phyloP scores from a whole-genome alignment of 805 yeast species.

The Saccharomycopsis fodiens region DNA sequence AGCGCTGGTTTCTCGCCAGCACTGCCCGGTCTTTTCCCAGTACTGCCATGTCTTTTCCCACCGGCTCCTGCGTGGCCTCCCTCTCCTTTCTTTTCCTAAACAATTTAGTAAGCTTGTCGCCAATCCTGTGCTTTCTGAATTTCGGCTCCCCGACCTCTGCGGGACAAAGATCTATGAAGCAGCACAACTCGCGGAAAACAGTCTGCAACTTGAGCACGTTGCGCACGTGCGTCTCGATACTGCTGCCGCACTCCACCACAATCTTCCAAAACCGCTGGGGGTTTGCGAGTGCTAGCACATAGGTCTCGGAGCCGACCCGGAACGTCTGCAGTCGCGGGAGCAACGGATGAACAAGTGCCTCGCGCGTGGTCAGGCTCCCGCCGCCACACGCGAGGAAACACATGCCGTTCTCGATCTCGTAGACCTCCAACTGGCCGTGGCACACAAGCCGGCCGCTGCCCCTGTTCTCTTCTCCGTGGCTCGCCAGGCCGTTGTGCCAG shows the following conservation, averaged over 20 bases:
- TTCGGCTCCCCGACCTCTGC: no score
- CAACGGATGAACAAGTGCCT: slow-evolving; percentile 17
- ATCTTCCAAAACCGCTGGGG: slow-evolving; percentile 18
- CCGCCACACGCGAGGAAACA: slow-evolving; percentile 15
- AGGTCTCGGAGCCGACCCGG: slow-evolving; percentile 5
- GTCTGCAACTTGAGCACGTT: slow-evolving; percentile 3
- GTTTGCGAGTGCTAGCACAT: slow-evolving; percentile 13
- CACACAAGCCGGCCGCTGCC: slow-evolving; percentile 8
- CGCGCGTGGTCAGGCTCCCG: slow-evolving; percentile 12
- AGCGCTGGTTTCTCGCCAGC: no score
- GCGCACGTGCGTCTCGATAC: neutral
- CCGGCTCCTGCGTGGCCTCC: neutral
- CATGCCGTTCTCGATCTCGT: slow-evolving; percentile 17
- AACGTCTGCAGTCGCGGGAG: slow-evolving; percentile 13
- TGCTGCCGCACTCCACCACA: neutral
- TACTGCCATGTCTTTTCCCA: neutral
- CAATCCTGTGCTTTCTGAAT: neutral
- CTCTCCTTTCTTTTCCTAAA: no score
- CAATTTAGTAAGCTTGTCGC: no score
- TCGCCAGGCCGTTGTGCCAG: neutral
- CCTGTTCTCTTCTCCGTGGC: neutral
- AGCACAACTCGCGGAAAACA: slow-evolving; percentile 4
- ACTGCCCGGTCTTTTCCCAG: no score
- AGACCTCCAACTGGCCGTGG: slow-evolving; percentile 12
- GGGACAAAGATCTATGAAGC: slow-evolving; percentile 11